Percentiles rank a stretch among this genome's conserved stretches.
Conservation (phyloP, 345 rosid genomes). For the Diplotaxis tenuifolia region DNA sequence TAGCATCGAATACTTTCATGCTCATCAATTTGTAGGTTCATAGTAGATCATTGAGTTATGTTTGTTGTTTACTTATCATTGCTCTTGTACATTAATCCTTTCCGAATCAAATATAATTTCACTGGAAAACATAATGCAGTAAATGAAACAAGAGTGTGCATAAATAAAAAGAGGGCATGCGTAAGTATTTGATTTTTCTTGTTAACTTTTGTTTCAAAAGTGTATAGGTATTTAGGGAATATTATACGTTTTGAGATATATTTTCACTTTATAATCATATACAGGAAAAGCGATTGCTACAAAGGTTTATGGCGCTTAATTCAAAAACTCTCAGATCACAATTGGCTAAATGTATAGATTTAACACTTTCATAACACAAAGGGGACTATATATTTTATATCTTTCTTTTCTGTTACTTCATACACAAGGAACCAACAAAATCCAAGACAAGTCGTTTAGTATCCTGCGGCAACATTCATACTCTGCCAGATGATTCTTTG, state of each 20-base stretch:
- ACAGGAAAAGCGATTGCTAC: neutral
- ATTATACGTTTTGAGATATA: neutral
- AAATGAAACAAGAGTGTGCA: neutral
- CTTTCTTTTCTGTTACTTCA: neutral
- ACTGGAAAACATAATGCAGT: neutral
- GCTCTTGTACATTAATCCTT: neutral
- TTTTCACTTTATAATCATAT: neutral
- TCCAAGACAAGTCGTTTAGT: neutral
- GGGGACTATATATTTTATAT: neutral
- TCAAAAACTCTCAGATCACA: neutral
- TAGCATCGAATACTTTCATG: neutral
- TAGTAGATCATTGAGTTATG: neutral
- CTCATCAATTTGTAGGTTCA: neutral
- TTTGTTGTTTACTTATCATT: neutral
- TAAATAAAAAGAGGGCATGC: neutral
- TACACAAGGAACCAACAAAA: slow-evolving; percentile 8
- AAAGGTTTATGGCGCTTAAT: neutral
- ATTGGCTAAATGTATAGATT: neutral
- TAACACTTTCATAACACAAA: neutral
- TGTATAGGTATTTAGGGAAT: neutral
- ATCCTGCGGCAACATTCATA: neutral
- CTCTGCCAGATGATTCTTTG: neutral
- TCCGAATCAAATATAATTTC: neutral
- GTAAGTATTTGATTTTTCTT: neutral
- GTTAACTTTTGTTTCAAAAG: too few species aligned